Evolutionary conservation across 2,329 filamentous ascomycete genomes (phyloP).

Genomic region (Orbilia blumenaviensis): DNA sequence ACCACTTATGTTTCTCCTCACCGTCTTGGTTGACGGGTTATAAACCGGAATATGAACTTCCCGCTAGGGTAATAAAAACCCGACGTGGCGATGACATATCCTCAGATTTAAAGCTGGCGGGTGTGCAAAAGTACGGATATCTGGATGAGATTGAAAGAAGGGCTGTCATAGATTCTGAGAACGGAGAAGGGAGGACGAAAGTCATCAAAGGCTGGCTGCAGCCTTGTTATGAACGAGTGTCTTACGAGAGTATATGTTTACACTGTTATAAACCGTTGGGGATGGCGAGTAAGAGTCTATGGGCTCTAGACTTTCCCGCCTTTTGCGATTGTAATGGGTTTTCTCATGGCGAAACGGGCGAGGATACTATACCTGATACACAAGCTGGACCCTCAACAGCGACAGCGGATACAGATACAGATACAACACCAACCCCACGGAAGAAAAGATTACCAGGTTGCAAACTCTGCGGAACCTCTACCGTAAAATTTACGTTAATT

Average conservation of each 20-base stretch:
- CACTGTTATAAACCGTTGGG: conserved; percentile 32
- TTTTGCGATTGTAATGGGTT: conserved; percentile 16
- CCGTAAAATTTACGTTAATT: conserved; percentile 31
- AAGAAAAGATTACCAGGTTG: conserved; percentile 19
- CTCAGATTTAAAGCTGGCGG: conserved; percentile 10
- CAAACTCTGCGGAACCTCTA: conserved; percentile 19
- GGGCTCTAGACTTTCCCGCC: conserved; percentile 15
- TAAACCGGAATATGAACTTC: conserved; percentile 41
- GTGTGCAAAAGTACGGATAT: conserved; percentile 12
- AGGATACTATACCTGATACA: background rate
- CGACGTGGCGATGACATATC: conserved; percentile 13
- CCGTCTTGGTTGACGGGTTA: conserved; percentile 25
- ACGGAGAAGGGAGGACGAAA: background rate
- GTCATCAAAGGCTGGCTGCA: conserved; percentile 19
- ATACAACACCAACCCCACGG: background rate
- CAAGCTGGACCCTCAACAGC: background rate
- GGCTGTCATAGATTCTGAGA: background rate
- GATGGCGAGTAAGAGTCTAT: conserved; percentile 1
- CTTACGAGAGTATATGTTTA: conserved; percentile 28
- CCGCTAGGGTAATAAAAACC: background rate
- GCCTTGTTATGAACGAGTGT: conserved; percentile 25
- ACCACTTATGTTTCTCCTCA: conserved; percentile 23
- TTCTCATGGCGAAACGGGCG: background rate
- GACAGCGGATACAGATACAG: background rate
- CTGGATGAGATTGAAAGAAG: conserved; percentile 16